Evolutionary conservation across 805 yeast species (phyloP), one percentile per base, ranked within the genome.

Genomic region (Ogataea trehaloabstinens): DNA sequence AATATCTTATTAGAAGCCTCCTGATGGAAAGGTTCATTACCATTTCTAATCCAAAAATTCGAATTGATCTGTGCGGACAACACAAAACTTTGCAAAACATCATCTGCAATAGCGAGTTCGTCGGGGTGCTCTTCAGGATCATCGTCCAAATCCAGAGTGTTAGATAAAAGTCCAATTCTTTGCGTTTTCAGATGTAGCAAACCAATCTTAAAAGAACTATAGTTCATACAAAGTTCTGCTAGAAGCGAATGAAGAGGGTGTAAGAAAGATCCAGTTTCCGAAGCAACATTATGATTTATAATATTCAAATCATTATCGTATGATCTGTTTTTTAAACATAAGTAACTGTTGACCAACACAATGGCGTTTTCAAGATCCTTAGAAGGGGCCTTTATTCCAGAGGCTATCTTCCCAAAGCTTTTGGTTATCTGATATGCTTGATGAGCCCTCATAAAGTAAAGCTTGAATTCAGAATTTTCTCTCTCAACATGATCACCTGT

Each of bases 31-130:
- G 54, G 58, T 13, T 47, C 68, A 37, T 66, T 53, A 16, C 93
- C 93, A 52, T 84, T 84, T 61, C 91, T 72, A 2, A 84, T 73
- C 93, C 93, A 84, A 44, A 75, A 77, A 1, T 85, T 85, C 2
- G 74, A 63, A 24, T 71, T 72, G 3, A 82, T 74, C 51, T 84
- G 91, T 3, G 80, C 62, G 15, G 75, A 70, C 21, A 82, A 62
- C 1, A 81, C 88, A 22, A 80, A 63, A 12, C 82, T 72, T 55
- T 84, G 70, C 34, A 84, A 56, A 0, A 83, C 70, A 36, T 72
- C 66, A 55, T 82, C 88, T 0, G 84, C 68, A 13, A 80, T 66
- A 3, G 57, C 56, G 37, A 73, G 48, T 42, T 74, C 69, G 33
- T 74, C 76, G 8, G 54, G 38, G 3, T 24, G 7, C 7, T 41